These are phyloP conservation scores for Colletotrichum siamense DNA, from an alignment of 2,329 filamentous ascomycete species.

Conservation along the genomic window DNA sequence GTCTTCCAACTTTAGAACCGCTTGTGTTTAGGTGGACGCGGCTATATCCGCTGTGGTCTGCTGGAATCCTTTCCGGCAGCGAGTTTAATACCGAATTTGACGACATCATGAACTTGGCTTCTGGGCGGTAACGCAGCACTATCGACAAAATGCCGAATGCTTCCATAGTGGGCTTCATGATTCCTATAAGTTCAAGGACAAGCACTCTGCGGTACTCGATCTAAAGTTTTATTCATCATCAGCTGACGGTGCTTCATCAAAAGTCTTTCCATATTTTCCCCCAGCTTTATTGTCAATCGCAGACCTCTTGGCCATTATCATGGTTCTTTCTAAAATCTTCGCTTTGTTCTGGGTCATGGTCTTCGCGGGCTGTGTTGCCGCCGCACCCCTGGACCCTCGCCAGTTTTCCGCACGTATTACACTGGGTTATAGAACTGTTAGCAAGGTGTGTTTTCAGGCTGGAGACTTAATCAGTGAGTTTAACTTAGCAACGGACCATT, in stretches of 20 bases:
- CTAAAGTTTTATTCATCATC: not conserved
- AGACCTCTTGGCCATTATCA: not conserved
- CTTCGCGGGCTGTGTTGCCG: not conserved
- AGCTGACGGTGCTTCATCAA: rapidly evolving
- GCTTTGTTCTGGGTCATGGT: not conserved
- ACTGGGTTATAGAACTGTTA: not conserved
- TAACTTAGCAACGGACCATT: too few species aligned
- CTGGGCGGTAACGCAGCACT: not conserved
- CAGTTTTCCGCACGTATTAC: not conserved
- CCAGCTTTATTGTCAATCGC: not conserved
- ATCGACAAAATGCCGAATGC: rapidly evolving
- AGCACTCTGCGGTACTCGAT: rapidly evolving
- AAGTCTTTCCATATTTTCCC: rapidly evolving
- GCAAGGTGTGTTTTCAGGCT: not conserved
- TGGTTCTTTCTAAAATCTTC: not conserved
- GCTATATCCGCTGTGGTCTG: too few species aligned
- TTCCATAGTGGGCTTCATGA: not conserved
- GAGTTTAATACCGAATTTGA: not conserved
- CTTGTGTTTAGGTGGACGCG: too few species aligned
- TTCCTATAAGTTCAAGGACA: rapidly evolving
- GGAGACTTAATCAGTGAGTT: too few species aligned
- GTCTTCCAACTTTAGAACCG: too few species aligned
- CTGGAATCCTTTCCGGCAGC: rapidly evolving
- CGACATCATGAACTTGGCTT: rapidly evolving
- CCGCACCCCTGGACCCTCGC: not conserved